Conservation (phyloP, 768 basidiomycete species). For the Suillus subluteus region DNA sequence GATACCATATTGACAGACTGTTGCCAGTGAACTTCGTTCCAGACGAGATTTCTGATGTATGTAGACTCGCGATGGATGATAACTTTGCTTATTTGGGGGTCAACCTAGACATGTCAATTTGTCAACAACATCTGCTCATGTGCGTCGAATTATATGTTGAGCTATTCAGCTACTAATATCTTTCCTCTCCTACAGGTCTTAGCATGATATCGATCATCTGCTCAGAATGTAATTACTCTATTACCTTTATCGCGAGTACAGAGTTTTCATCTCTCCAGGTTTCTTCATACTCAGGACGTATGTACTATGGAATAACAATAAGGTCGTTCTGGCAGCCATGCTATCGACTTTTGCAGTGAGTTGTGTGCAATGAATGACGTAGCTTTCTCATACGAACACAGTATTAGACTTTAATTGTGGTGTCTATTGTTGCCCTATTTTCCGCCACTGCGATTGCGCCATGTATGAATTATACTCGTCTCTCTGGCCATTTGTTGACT, state of each 20-base stretch:
- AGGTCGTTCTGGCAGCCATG: slow-evolving; percentile 2
- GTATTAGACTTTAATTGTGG: neutral
- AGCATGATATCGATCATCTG: slow-evolving; percentile 3
- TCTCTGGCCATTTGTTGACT: neutral
- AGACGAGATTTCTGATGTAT: slow-evolving; percentile 1
- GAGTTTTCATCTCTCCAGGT: neutral
- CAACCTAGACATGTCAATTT: slow-evolving; percentile 9
- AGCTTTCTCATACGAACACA: neutral
- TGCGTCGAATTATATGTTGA: neutral
- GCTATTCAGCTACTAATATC: neutral
- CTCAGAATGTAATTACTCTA: slow-evolving; percentile 6
- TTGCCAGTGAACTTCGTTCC: slow-evolving; percentile 4
- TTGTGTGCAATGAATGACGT: neutral
- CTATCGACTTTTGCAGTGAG: slow-evolving; percentile 9
- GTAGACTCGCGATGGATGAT: neutral
- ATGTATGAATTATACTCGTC: neutral
- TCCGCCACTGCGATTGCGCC: neutral
- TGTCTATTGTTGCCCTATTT: neutral
- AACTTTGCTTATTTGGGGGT: neutral
- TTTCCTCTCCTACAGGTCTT: neutral
- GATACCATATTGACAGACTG: neutral
- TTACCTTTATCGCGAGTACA: neutral
- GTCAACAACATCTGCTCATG: slow-evolving; percentile 11
- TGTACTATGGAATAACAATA: slow-evolving; percentile 12
- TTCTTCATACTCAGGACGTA: slow-evolving; percentile 15